Evolutionary conservation across 441 rosid genomes (phyloP).

Genomic region (Eutrema salsugineum): DNA sequence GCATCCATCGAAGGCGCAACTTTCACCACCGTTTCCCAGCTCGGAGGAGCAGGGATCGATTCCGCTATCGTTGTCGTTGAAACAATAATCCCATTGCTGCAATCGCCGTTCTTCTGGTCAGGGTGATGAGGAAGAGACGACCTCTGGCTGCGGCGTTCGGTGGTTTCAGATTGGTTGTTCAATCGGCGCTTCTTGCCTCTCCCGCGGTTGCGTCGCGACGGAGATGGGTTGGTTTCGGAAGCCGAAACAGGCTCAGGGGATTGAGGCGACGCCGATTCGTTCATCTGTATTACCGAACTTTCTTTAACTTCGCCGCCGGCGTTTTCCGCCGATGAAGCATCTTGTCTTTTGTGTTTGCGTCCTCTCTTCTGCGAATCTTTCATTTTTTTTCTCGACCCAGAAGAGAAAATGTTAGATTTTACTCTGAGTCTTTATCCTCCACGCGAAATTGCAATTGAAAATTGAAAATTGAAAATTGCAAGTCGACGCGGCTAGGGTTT

Average conservation of each 20-base stretch:
- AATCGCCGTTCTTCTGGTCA: conserved; percentile 40
- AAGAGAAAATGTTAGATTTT: not conserved
- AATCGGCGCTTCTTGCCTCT: conserved; percentile 34
- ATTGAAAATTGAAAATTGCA: not conserved
- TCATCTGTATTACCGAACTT: conserved; percentile 9
- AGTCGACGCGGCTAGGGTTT: conserved; percentile 26
- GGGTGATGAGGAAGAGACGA: conserved; percentile 21
- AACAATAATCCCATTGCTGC: conserved; percentile 31
- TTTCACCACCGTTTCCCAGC: conserved; percentile 44
- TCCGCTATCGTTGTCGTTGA: conserved; percentile 5
- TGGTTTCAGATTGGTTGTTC: conserved; percentile 24
- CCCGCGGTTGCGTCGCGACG: conserved; percentile 43
- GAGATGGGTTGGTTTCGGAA: conserved; percentile 29
- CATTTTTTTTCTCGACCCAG: not conserved
- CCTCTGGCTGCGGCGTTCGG: not conserved
- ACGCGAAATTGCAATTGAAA: not conserved
- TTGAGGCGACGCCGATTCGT: conserved; percentile 21
- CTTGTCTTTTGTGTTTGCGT: conserved; percentile 38
- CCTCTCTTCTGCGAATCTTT: conserved; percentile 40
- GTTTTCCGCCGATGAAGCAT: conserved; percentile 20
- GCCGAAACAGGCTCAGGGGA: conserved; percentile 30
- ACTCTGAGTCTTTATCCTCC: not conserved
- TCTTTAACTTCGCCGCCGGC: conserved; percentile 23
- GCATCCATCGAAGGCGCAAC: conserved; percentile 88
- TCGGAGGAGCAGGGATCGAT: conserved; percentile 33